Percentiles rank a stretch among this genome's conserved stretches.
Conservation (phyloP, 202 grass and related monocot genomes). For the Carex arenaria region DNA sequence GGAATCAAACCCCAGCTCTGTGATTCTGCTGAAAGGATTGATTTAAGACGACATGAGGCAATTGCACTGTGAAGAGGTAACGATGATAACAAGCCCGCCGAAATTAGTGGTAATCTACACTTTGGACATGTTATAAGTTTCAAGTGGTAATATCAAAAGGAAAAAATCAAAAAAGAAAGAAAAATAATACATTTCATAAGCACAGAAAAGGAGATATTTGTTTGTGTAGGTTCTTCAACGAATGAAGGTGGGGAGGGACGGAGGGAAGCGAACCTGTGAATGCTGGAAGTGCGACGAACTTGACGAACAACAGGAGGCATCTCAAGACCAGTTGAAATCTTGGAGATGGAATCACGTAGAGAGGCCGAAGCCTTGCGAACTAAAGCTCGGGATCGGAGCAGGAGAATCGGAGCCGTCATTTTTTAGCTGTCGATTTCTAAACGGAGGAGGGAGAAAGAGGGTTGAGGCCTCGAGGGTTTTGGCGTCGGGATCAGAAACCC, state of each 20-base stretch:
- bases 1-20: slow-evolving; percentile 65
- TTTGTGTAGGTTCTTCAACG: background rate
- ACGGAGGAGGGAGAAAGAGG: background rate
- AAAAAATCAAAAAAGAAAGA: background rate
- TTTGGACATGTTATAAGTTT: background rate
- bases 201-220: background rate
- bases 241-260: background rate
- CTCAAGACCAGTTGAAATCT: slow-evolving; percentile 8
- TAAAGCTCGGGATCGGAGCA: slow-evolving; percentile 44
- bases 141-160: background rate
- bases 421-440: background rate
- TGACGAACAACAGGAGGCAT: slow-evolving; percentile 7
- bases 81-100: slow-evolving; percentile 35
- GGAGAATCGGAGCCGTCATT: slow-evolving; percentile 40
- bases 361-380: slow-evolving; percentile 24
- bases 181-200: background rate
- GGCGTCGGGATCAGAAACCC: background rate
- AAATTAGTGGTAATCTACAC: slow-evolving; percentile 44
- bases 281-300: slow-evolving; percentile 35
- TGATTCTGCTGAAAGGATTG: slow-evolving; percentile 44
- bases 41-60: slow-evolving; percentile 44
- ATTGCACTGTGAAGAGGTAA: slow-evolving; percentile 69
- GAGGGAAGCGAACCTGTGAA: slow-evolving; percentile 32
- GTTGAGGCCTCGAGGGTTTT: background rate
- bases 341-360: slow-evolving; percentile 25